Conservation (phyloP, 2,329 filamentous ascomycete genomes). For the Gnomoniopsis sp. region DNA sequence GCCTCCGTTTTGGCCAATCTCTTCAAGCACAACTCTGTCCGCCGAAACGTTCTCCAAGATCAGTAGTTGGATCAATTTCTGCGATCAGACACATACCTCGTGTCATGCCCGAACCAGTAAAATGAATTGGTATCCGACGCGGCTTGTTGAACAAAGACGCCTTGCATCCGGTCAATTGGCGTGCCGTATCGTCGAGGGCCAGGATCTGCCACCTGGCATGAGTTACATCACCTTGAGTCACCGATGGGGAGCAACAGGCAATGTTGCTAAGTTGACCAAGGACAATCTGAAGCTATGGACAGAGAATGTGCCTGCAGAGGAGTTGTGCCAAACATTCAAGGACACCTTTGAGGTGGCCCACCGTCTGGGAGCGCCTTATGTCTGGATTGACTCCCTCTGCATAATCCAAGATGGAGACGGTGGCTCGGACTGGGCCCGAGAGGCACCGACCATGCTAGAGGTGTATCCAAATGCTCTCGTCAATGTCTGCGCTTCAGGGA, state of each 20-base stretch:
- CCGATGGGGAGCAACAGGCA: neutral
- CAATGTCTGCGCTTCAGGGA: neutral
- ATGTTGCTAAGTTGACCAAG: neutral
- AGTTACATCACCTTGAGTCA: neutral
- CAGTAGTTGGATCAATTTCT: neutral
- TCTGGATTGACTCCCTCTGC: constrained; percentile 4
- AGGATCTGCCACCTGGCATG: neutral
- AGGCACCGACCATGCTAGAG: neutral
- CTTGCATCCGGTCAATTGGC: no score
- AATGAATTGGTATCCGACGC: neutral
- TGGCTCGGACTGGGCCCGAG: neutral
- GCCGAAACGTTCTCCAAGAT: neutral
- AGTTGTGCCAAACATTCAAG: neutral
- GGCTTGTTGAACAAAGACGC: neutral
- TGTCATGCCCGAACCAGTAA: neutral
- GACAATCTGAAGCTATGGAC: neutral
- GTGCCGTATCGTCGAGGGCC: neutral
- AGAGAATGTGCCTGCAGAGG: neutral
- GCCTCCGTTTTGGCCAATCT: neutral
- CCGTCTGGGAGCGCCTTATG: neutral
- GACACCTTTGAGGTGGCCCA: neutral
- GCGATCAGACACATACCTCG: neutral
- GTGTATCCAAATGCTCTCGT: neutral
- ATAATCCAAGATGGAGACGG: neutral
- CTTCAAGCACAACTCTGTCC: neutral